Evolutionary conservation across 2,329 filamentous ascomycete species (phyloP).

Genomic region (Aureobasidium sp.): DNA sequence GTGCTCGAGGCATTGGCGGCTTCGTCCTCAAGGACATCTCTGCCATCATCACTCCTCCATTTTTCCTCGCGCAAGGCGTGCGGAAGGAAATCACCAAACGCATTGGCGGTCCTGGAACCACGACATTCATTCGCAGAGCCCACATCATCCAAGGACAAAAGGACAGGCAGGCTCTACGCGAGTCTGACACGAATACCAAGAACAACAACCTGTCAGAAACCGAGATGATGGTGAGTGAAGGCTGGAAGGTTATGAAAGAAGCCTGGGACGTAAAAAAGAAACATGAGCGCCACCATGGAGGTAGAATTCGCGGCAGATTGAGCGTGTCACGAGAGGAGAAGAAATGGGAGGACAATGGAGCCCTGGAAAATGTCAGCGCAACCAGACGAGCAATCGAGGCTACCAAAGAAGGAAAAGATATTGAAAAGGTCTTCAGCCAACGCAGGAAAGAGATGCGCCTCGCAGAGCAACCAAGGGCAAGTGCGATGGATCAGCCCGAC

Average conservation of each 20-base stretch:
- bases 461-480: constrained; percentile 24
- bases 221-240: constrained; percentile 21
- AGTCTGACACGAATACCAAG: constrained; percentile 17
- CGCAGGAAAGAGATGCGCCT: constrained; percentile 22
- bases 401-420: constrained; percentile 23
- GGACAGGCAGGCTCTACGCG: constrained; percentile 22
- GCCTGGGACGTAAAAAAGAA: constrained; percentile 27
- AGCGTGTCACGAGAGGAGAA: constrained; percentile 23
- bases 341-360: constrained; percentile 27
- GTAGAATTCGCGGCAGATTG: constrained; percentile 21
- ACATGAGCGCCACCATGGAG: constrained; percentile 20
- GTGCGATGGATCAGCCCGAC: constrained; percentile 23
- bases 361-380: constrained; percentile 28
- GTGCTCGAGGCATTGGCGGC: constrained; percentile 78
- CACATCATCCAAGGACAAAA: constrained; percentile 28
- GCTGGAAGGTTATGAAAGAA: constrained; percentile 29
- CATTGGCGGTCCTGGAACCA: constrained; percentile 23
- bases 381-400: constrained; percentile 25
- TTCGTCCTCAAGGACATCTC: constrained; percentile 75
- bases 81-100: constrained; percentile 66
- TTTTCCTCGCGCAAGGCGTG: constrained; percentile 75
- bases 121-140: constrained; percentile 25
- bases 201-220: constrained; percentile 19
- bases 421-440: constrained; percentile 26
- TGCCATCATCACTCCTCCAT: constrained; percentile 58